Evolutionary conservation across 2,329 filamentous ascomycete species (phyloP), one percentile per base, ranked within the genome.

Genomic region (Pseudogymnoascus sp.): DNA sequence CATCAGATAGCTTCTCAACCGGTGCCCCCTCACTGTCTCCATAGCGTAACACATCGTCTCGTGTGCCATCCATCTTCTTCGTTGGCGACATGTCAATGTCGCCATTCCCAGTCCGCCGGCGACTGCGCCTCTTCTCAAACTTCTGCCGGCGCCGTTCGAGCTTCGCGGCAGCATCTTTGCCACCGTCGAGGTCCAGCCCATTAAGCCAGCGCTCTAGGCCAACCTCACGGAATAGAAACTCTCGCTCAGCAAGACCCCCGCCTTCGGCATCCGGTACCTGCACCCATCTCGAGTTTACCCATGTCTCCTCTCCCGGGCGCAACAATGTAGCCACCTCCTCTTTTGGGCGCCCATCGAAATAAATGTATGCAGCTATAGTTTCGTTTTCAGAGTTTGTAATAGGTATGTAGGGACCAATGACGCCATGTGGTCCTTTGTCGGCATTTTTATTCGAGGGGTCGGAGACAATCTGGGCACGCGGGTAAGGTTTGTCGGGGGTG

Each of bases 271-370:
- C 88, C 2, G 93, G 91, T 6, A 99, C 86, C 73, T 96, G 93
- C 60, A 99, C 95, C 95, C 95, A 99, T 70, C 95, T 84, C 63
- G 92, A 97, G 73, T 97, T 99, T 24, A 99, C 96, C 95, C 95
- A 99, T 1, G 95, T 99, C 77, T 99, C 95, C 74, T 97, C 95
- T 24, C 95, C 93, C 11, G 93, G 89, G 63, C 95, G 84, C 61
- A 99, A 80, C 64, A 99, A 80, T 11, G 95, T 99, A 61, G 95
- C 95, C 2, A 99, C 96, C 77, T 99, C 95, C 74, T 99, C 95
- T 75, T 99, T 99, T 65, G 85, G 84, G 66, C 95, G 83, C 16
- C 95, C 95, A 76, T 99, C 95, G 73, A 99, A 99, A 78, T 99
- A 99, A 70, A 99, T 97, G 76, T 99, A 99, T 38, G 93, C 95